Conservation (phyloP, 192 early-diverging fungal genomes). For the Gamsiella multidivaricata region DNA sequence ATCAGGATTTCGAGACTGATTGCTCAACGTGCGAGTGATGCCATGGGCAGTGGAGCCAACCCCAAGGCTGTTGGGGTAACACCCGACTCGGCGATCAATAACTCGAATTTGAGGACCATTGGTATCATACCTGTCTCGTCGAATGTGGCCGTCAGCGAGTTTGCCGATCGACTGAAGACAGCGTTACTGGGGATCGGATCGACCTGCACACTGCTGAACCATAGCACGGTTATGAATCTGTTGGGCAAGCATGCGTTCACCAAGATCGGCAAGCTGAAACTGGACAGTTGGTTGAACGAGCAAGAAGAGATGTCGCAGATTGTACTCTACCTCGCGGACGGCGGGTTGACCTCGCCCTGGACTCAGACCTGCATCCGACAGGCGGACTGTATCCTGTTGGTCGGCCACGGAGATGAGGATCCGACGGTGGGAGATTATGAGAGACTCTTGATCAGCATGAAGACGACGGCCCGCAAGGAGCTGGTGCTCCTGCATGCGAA, state of each 20-base stretch:
- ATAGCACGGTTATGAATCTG: constrained; percentile 78
- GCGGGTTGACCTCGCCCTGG: constrained; percentile 90
- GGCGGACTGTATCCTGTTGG: constrained; percentile 95
- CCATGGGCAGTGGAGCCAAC: constrained; percentile 19
- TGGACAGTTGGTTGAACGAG: constrained; percentile 93
- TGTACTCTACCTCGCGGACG: constrained; percentile 96
- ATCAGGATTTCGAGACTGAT: constrained; percentile 92
- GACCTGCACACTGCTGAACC: constrained; percentile 81
- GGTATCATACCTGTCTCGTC: constrained; percentile 89
- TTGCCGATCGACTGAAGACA: constrained; percentile 84
- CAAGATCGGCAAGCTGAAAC: constrained; percentile 91
- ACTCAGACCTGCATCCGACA: constrained; percentile 96
- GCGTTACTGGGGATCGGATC: constrained; percentile 79
- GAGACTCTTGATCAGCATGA: constrained; percentile 89
- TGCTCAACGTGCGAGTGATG: constrained; percentile 64
- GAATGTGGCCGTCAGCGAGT: constrained; percentile 86
- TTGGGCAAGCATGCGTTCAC: constrained; percentile 94
- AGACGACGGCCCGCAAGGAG: constrained; percentile 98
- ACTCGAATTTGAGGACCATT: constrained; percentile 95
- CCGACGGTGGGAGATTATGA: constrained; percentile 93
- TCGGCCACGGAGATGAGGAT: constrained; percentile 92
- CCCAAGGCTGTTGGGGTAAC: constrained; percentile 37
- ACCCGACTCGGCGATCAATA: constrained; percentile 77
- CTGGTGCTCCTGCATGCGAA: constrained; percentile 90
- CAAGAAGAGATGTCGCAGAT: constrained; percentile 90